Conservation (phyloP, 768 basidiomycete genomes). For the Phanerodontia chrysosporium region DNA sequence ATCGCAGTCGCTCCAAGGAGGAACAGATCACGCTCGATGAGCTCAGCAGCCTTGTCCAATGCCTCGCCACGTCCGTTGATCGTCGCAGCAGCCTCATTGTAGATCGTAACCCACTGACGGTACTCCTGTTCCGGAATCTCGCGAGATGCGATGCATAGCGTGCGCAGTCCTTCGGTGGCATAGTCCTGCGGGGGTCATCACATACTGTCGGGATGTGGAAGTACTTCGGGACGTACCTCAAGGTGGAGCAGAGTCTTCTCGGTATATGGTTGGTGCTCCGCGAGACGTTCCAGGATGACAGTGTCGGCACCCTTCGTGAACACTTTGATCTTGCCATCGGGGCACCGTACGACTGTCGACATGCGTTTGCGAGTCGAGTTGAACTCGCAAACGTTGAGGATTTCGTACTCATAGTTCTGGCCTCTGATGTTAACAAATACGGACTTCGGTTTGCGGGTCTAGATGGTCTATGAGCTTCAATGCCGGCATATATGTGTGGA, state of each 20-base stretch:
- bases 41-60: constrained; percentile 88
- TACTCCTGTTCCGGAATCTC: constrained; percentile 93
- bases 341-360: constrained; percentile 88
- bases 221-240: constrained; percentile 51
- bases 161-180: constrained; percentile 93
- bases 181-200: constrained; percentile 59
- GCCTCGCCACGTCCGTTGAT: constrained; percentile 95
- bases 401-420: constrained; percentile 71
- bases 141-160: constrained; percentile 92
- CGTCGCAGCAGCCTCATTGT: constrained; percentile 90
- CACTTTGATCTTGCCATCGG: constrained; percentile 89
- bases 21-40: constrained; percentile 93
- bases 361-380: constrained; percentile 97
- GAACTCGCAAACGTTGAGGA: constrained; percentile 98
- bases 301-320: constrained; percentile 98
- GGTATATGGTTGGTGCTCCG: constrained; percentile 75
- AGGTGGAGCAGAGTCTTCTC: constrained; percentile 88
- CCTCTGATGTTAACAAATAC: constrained; percentile 85
- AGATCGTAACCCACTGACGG: constrained; percentile 79
- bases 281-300: constrained; percentile 91
- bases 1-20: constrained; percentile 96
- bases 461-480: constrained; percentile 4
- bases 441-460: constrained; percentile 96
- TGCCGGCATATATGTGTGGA: constrained; percentile 2
- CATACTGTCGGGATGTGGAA: background rate